phyloP scores from a whole-genome alignment of 2,329 filamentous ascomycete species.

The Plectosphaerella plurivora region DNA sequence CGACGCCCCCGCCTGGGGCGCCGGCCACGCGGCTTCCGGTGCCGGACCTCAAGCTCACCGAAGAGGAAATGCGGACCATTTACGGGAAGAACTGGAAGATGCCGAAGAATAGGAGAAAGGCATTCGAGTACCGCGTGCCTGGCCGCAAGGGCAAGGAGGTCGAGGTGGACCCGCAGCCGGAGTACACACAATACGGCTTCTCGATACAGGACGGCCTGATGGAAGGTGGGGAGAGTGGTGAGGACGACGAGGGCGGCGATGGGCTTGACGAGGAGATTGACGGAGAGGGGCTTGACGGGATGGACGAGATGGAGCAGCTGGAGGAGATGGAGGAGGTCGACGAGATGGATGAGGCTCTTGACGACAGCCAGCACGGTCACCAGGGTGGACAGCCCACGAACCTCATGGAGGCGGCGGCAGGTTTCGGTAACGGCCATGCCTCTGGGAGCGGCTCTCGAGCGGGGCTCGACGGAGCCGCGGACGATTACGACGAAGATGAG shows the following conservation, averaged over 20 bases:
- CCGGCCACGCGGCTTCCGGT: constrained; percentile 29
- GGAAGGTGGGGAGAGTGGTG: constrained; percentile 23
- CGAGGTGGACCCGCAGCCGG: constrained; percentile 5
- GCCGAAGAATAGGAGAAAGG: constrained; percentile 15
- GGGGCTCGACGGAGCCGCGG: no score
- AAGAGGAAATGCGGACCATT: constrained; percentile 27
- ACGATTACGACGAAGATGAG: no score
- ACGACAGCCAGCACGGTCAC: no score
- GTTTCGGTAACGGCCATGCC: no score
- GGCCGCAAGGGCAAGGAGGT: constrained; percentile 7
- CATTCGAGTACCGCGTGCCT: constrained; percentile 13
- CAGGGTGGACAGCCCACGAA: no score
- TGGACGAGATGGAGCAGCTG: constrained; percentile 31
- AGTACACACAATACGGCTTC: constrained; percentile 3
- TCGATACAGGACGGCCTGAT: constrained; percentile 6
- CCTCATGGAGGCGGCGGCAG: constrained; percentile 14
- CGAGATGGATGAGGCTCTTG: no score
- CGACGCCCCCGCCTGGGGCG: constrained; percentile 21
- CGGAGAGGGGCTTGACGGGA: constrained; percentile 52
- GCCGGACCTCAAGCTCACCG: constrained; percentile 32
- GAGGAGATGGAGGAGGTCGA: no score
- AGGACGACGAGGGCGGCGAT: constrained; percentile 15
- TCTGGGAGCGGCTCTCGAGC: no score
- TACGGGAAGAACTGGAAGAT: constrained; percentile 25
- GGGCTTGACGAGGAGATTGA: constrained; percentile 23